A percentile compares a stretch with the other conserved stretches of the same genome.
phyloP scores from a whole-genome alignment of 768 basidiomycete species.

The Pleurotus pulmonarius region DNA sequence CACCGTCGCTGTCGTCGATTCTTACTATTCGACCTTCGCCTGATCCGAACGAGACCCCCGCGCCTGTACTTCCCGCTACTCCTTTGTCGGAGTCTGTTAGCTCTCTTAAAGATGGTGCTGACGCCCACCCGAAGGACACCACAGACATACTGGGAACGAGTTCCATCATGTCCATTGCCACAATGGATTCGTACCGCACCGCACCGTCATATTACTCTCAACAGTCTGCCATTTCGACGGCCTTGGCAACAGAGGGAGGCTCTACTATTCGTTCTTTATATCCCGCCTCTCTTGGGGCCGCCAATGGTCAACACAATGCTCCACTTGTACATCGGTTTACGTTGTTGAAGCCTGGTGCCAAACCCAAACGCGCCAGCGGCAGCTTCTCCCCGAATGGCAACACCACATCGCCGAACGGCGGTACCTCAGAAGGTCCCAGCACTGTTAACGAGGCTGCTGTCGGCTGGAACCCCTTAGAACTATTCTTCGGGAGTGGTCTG shows the following conservation, averaged over 20 bases:
- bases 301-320: slow-evolving; percentile 31
- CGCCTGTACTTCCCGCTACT: slow-evolving; percentile 35
- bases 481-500: slow-evolving; percentile 73
- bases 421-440: slow-evolving; percentile 10
- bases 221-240: slow-evolving; percentile 43
- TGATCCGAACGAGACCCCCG: slow-evolving; percentile 43
- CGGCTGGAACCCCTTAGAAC: slow-evolving; percentile 74
- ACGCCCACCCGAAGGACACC: slow-evolving; percentile 21
- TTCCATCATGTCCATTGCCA: slow-evolving; percentile 54
- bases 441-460: slow-evolving; percentile 24
- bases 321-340: slow-evolving; percentile 83
- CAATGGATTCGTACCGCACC: slow-evolving; percentile 64
- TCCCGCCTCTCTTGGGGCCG: neutral
- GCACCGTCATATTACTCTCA: slow-evolving; percentile 34
- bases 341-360: slow-evolving; percentile 74
- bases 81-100: slow-evolving; percentile 16
- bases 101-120: slow-evolving; percentile 17
- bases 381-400: slow-evolving; percentile 26
- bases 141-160: slow-evolving; percentile 18
- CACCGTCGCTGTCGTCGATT: slow-evolving; percentile 66
- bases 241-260: slow-evolving; percentile 74
- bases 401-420: neutral
- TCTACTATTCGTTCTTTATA: slow-evolving; percentile 54
- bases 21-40: slow-evolving; percentile 62
- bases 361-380: slow-evolving; percentile 42